Evolutionary conservation across 1,284 basidiomycete genomes (phyloP), one percentile per base, ranked within the genome.

Genomic region (Leccinum fuscescens): DNA sequence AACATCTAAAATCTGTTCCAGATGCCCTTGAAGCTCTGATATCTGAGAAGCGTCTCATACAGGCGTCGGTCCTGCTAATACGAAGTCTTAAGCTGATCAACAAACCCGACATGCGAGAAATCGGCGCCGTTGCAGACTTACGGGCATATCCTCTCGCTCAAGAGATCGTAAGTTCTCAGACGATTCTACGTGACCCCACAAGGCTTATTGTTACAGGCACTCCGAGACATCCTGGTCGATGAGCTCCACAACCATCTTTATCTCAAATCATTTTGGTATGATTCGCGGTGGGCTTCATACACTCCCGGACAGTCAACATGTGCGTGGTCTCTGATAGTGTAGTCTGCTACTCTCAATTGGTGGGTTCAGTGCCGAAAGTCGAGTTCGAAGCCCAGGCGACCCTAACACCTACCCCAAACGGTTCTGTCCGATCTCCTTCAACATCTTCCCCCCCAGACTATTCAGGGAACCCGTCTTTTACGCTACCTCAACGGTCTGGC

Each of bases 191-290:
- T 14, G 14, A 54, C 9, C 31, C 17, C 27, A 31, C 0, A 15
- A 50, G 8, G 24, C 55, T 73, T 37, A 76, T 55, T 2, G 6
- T 74, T 54, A 49, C 65, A 96, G 93, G 89, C 92, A 9, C 77
- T 98, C 51, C 83, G 91, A 56, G 96, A 99, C 65, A 97, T 99
- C 60, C 77, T 99, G 56, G 82, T 97, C 15, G 97, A 99, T 66
- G 97, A 99, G 72, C 81, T 99, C 24, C 96, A 99, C 73, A 95
- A 89, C 68, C 97, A 99, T 74, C 78, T 99, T n/a, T 99, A 98
- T 75, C 84, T 99, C 61, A 98, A 97, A 72, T 94, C 91, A 6
- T 96, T 94, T 74, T 98, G 95, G 86, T 96, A 92, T 72, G 96
- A 99, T 66, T 85, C 86, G 8, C 85, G 96, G 51, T 99, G 97